These are phyloP conservation scores for Dothistroma pini DNA, from an alignment of 2,329 filamentous ascomycete species.

Conservation along the genomic window DNA sequence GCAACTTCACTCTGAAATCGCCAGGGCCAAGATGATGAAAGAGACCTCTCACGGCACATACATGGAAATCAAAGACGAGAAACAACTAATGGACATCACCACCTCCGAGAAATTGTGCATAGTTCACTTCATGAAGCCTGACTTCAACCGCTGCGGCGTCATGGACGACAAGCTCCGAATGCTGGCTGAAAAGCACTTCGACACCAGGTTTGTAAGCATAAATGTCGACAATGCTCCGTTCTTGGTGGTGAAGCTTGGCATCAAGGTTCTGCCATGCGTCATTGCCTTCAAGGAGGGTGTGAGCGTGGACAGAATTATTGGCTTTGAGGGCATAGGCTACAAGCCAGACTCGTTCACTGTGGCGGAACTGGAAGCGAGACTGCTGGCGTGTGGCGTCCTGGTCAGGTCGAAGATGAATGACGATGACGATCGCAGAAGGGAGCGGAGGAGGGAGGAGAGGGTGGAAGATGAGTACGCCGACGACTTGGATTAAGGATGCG, in stretches of 20 bases:
- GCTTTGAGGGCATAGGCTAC: constrained; percentile 56
- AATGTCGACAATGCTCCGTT: constrained; percentile 60
- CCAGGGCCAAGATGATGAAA: constrained; percentile 49
- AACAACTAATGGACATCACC: constrained; percentile 57
- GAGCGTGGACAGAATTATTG: constrained; percentile 54
- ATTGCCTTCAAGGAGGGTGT: constrained; percentile 56
- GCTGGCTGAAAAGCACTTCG: constrained; percentile 55
- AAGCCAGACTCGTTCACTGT: constrained; percentile 53
- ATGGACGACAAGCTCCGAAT: constrained; percentile 59
- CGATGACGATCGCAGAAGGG: constrained; percentile 40
- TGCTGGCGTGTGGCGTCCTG: constrained; percentile 51
- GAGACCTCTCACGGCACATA: constrained; percentile 47
- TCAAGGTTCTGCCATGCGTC: constrained; percentile 58
- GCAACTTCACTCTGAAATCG: constrained; percentile 55
- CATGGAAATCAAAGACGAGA: constrained; percentile 56
- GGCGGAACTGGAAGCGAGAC: constrained; percentile 51
- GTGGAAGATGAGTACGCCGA: constrained; percentile 42
- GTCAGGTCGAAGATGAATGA: constrained; percentile 50
- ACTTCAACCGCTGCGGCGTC: constrained; percentile 58
- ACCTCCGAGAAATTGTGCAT: constrained; percentile 56
- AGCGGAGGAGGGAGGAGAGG: constrained; percentile 32
- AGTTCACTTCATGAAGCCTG: constrained; percentile 62
- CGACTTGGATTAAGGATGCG: constrained; percentile 48
- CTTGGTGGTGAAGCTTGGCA: constrained; percentile 54
- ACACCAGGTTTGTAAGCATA: constrained; percentile 56